Base-by-base conservation (phyloP, 192 early-diverging fungal species). In the Gorgonomyces haynaldii region DNA sequence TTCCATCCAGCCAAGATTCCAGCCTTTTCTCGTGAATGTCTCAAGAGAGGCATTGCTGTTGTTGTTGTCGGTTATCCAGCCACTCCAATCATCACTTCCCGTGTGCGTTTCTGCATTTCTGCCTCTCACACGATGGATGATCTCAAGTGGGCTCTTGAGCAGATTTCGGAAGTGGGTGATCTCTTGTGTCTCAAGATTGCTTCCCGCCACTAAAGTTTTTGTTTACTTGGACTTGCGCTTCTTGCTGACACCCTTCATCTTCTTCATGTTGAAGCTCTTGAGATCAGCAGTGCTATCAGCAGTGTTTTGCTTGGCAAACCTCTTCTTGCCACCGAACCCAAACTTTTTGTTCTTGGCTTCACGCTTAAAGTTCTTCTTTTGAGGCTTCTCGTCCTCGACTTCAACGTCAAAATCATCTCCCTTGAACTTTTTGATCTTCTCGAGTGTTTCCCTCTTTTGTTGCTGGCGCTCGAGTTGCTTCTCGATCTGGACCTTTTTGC, bases 11-110 rank as follows among this genome's bases (percentile, higher is more conserved):
- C 87, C 45, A 98, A 98, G 70, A 91, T 98, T 57, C 78, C 88
- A 23, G 95, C 92, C 22, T 98, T 98, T 58, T 92, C 89, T 34
- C 78, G 92, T 30, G 91, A 92, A 63, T 76, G 81, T 48, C 76
- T 96, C 28, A 73, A 81, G 52, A 76, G 91, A 36, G 85, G 85
- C 43, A 83, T 98, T 46, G 89, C 91, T 16, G 88, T 95, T 10
- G 91, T 94, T 16, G 95, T 98, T 0, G 95, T 98, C 2, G 91
- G 87, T 31, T 91, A 93, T 62, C 95, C 92, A 2, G 95, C 92
- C 8, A 98, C 95, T 3, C 90, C 95, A n/a, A 93, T 95, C 48
- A 88, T 98, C 53, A 86, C 86, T 0, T 46, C 46, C 3, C 77
- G 94, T 37, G 91, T 94, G 27, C 70, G 94, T 37, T 92, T 98